These are phyloP conservation scores for Mucor saturninus DNA, from an alignment of 371 early-diverging fungal genomes.

Conservation along the genomic window DNA sequence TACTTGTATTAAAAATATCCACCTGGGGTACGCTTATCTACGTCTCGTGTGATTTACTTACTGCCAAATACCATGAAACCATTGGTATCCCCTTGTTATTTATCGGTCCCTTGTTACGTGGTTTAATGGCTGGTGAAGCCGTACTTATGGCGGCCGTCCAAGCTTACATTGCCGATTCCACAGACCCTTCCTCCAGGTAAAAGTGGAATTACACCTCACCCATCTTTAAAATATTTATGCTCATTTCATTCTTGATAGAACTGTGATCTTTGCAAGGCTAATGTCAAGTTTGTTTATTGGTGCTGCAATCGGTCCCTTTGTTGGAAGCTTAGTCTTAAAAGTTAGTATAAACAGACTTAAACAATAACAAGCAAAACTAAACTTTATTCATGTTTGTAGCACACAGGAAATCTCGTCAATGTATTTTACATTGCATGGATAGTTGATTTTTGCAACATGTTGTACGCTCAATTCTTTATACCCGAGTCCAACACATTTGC, in stretches of 20 bases:
- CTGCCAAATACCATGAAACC: constrained; percentile 27
- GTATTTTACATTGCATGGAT: constrained; percentile 45
- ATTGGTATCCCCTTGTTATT: constrained; percentile 38
- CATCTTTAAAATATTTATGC: neutral
- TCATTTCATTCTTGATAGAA: constrained; percentile 19
- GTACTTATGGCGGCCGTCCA: constrained; percentile 39
- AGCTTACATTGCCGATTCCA: constrained; percentile 51
- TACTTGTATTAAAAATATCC: constrained; percentile 29
- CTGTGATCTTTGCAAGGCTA: constrained; percentile 38
- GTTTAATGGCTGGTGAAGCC: constrained; percentile 39
- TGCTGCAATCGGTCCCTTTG: constrained; percentile 33
- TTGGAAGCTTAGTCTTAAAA: constrained; percentile 15
- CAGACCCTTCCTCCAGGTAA: constrained; percentile 24
- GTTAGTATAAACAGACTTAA: neutral
- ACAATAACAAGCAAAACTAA: neutral
- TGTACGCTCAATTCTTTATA: constrained; percentile 34
- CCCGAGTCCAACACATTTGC: constrained; percentile 50
- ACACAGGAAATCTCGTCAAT: constrained; percentile 29
- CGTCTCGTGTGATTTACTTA: constrained; percentile 24
- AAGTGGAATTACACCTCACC: neutral
- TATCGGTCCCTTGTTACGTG: constrained; percentile 42
- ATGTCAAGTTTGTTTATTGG: constrained; percentile 40
- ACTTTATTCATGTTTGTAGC: constrained; percentile 8
- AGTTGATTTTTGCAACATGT: constrained; percentile 19
- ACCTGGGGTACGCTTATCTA: constrained; percentile 34